Conservation (phyloP, 208 protist species). For the Borovskyia barvae region DNA sequence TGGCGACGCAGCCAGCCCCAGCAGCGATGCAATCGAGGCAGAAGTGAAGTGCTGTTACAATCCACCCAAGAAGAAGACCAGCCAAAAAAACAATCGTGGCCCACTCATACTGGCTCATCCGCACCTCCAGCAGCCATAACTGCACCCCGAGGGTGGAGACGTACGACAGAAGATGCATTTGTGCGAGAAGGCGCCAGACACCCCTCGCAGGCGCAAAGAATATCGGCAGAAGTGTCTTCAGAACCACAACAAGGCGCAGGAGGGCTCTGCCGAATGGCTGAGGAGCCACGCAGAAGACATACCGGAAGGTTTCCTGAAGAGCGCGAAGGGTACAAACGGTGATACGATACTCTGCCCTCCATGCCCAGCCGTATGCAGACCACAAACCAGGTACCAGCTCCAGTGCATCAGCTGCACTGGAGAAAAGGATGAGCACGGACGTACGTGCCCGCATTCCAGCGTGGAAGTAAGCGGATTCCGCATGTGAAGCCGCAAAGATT, state of each 20-base stretch:
- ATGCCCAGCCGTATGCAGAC: conserved; percentile 37
- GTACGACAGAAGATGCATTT: conserved; percentile 2
- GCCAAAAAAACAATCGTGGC: conserved; percentile 2
- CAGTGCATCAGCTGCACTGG: conserved; percentile 33
- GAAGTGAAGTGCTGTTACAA: background rate
- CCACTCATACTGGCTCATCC: conserved; percentile 36
- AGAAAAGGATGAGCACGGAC: conserved; percentile 16
- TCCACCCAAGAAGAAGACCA: background rate
- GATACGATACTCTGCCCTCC: conserved; percentile 41
- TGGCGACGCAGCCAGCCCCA: background rate
- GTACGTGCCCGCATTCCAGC: conserved; percentile 30
- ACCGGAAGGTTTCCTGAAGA: background rate
- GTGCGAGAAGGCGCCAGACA: background rate
- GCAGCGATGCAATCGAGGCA: background rate
- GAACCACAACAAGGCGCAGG: background rate
- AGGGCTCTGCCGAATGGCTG: background rate
- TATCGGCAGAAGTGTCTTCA: background rate
- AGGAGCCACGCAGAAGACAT: background rate
- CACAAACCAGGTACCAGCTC: conserved; percentile 70
- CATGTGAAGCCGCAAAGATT: background rate
- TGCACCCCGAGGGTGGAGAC: background rate
- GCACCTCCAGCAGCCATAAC: conserved; percentile 19
- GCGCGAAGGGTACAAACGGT: conserved; percentile 19
- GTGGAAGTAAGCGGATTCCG: conserved; percentile 17
- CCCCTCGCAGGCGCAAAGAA: background rate